These are phyloP conservation scores for Lecanosticta acicola DNA, from an alignment of 2,329 filamentous ascomycete genomes.

Conservation along the genomic window DNA sequence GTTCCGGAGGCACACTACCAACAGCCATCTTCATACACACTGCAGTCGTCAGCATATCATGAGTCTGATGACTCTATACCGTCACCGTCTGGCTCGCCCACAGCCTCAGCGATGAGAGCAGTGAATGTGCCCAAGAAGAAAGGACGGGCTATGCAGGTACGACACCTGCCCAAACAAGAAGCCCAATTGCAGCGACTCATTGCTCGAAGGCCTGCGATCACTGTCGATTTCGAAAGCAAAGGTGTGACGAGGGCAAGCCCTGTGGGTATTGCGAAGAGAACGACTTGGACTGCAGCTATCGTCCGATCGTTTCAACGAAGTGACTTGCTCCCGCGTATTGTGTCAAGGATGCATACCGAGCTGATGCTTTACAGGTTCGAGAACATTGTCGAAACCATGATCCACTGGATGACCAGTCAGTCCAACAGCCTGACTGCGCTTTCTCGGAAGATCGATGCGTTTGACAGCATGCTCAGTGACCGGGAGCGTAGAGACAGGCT, in stretches of 20 bases:
- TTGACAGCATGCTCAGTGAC: background rate
- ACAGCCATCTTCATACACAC: background rate
- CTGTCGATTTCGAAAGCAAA: slow-evolving; percentile 76
- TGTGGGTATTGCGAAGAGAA: slow-evolving; percentile 81
- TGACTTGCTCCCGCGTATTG: no score
- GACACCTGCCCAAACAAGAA: background rate
- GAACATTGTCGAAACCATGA: slow-evolving; percentile 3
- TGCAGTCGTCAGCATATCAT: no score
- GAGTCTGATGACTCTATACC: no score
- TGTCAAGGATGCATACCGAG: slow-evolving; percentile 10
- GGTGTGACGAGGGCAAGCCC: slow-evolving; percentile 77
- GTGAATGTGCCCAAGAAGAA: background rate
- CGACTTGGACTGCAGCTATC: slow-evolving; percentile 72
- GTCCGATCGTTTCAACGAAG: slow-evolving; percentile 84
- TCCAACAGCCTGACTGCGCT: background rate
- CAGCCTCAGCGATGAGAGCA: background rate
- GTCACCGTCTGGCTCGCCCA: background rate
- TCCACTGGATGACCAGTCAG: slow-evolving; percentile 2
- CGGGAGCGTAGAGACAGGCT: background rate
- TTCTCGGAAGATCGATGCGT: background rate
- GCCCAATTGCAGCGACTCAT: no score
- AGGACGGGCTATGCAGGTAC: background rate
- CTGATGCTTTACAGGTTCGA: background rate
- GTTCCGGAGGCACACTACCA: background rate
- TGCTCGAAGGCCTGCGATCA: slow-evolving; percentile 69